Evolutionary conservation across 2,329 filamentous ascomycete genomes (phyloP).

Genomic region (Pseudogymnoascus sp.): DNA sequence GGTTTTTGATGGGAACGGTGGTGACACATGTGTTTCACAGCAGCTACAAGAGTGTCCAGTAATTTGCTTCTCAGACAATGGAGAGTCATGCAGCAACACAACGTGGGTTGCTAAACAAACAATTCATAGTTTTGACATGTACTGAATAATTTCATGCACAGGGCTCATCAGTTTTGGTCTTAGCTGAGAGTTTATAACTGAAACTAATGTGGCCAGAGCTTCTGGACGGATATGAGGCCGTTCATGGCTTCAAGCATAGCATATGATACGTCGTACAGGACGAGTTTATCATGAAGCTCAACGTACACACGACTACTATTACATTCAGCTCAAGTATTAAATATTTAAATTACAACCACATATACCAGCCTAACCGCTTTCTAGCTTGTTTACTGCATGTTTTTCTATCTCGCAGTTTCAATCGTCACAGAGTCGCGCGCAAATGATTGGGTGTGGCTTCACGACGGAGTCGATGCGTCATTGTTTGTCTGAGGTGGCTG

Average conservation of each 20-base stretch:
- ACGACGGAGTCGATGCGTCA: neutral
- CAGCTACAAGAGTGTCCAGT: neutral
- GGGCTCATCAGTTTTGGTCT: neutral
- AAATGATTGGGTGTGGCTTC: neutral
- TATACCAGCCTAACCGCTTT: neutral
- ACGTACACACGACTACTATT: neutral
- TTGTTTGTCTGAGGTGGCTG: neutral
- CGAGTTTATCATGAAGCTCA: neutral
- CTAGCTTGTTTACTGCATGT: neutral
- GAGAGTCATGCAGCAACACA: neutral
- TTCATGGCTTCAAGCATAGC: neutral
- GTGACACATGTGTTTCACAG: neutral
- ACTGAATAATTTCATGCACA: neutral
- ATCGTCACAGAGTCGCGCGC: neutral
- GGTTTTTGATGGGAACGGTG: slow-evolving; percentile 4
- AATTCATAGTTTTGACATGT: neutral
- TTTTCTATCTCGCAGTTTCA: neutral
- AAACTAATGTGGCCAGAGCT: neutral
- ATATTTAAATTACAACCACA: neutral
- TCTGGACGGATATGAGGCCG: neutral
- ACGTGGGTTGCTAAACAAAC: neutral
- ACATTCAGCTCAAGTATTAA: neutral
- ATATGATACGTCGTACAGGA: neutral
- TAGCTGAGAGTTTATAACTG: neutral
- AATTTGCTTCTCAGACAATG: neutral